Evolutionary conservation across 2,329 filamentous ascomycete genomes (phyloP).

Genomic region (Sclerotinia minor): DNA sequence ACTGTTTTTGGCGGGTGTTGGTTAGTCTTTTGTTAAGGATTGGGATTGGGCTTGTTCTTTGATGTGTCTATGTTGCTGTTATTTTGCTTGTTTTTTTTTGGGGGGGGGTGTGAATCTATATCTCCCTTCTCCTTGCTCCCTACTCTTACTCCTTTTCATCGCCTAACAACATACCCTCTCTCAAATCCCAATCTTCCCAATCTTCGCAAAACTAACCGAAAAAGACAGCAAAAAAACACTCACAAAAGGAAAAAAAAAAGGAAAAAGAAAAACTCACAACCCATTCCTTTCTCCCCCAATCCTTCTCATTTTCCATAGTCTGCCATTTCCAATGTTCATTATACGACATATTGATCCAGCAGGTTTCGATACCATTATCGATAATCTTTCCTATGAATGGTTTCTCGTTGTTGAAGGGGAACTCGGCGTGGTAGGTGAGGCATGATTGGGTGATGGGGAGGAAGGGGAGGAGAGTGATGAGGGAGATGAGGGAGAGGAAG

Average conservation of each 20-base stretch:
- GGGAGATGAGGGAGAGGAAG: neutral
- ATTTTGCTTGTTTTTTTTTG: too few relatives aligned
- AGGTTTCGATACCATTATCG: slow-evolving; percentile 29
- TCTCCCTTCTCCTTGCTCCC: too few relatives aligned
- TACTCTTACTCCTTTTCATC: too few relatives aligned
- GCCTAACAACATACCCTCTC: too few relatives aligned
- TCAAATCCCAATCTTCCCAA: too few relatives aligned
- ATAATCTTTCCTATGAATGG: slow-evolving; percentile 28
- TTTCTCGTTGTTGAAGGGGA: slow-evolving; percentile 25
- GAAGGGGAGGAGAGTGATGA: slow-evolving; percentile 16
- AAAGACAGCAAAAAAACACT: too few relatives aligned
- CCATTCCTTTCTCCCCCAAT: slow-evolving; percentile 17
- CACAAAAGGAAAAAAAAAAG: too few relatives aligned
- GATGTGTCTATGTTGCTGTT: too few relatives aligned
- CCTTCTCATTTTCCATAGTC: slow-evolving; percentile 5
- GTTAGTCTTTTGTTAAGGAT: neutral
- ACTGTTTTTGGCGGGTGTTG: neutral
- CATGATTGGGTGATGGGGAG: slow-evolving; percentile 14
- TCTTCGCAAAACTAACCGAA: too few relatives aligned
- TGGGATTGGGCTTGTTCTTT: too few relatives aligned
- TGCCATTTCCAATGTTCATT: slow-evolving; percentile 23
- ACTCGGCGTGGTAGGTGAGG: slow-evolving; percentile 28
- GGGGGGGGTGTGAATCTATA: too few relatives aligned
- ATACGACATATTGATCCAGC: slow-evolving; percentile 29
- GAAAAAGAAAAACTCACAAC: neutral